Evolutionary conservation across 805 yeast species (phyloP), one percentile per base, ranked within the genome.

Genomic region (Komagataella phaffii): DNA sequence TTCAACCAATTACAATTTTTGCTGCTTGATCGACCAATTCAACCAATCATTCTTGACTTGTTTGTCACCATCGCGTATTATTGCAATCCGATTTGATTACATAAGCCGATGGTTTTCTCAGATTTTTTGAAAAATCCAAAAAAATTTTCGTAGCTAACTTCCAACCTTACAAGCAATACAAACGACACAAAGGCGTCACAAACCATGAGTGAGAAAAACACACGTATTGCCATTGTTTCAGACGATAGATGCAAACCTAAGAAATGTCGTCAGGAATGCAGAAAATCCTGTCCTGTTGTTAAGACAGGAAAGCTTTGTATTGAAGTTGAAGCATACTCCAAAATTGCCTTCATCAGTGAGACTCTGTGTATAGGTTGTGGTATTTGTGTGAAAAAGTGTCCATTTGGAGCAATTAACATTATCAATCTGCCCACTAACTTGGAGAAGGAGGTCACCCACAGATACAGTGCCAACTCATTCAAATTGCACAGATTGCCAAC

Each of bases 351-450:
- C 67, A 88, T 93, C 53, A 87, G 96, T 17, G 99, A 93, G 67
- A 87, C 74, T 45, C 74, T 93, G 64, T 93, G 99, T 77, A 91
- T 93, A 61, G 99, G 99, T 67, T 93, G 99, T 77, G 99, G 99
- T 89, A 93, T 93, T 61, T 93, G 99, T 79, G 96, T 90, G 51
- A 93, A 93, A 70, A 93, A 89, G 67, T 93, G 99, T 72, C 99
- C 99, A 30, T 93, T 93, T 64, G 96, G 91, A 63, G 99, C 99
- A 56, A 90, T 93, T 63, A 85, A 80, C 64, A 93, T 93, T 65
- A 93, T 93, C 74, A 93, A 93, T 65, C 76, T 93, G 67, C 99
- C 99, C 57, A 91, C 98, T 17, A 90, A 93, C 68, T 77, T 93
- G 65, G 98, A 91, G 51, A 72, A 75, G 49, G 91, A 93, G 68